Base-by-base conservation (phyloP, 805 yeast genomes). In the Candida ulmi region DNA sequence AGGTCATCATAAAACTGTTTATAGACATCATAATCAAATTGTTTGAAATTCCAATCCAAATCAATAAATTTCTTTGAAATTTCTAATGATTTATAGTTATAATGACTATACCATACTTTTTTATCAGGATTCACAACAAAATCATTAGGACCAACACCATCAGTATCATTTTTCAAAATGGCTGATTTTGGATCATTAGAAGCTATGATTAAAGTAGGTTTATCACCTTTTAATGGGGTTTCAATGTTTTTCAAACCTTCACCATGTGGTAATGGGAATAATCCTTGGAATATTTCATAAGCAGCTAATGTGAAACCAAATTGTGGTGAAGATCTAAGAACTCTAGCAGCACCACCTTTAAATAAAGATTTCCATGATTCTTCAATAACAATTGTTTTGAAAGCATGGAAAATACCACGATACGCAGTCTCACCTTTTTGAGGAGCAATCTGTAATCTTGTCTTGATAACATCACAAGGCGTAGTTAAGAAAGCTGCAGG, bases 291-390 rank as follows among this genome's bases (percentile, higher is more conserved):
- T 26, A 93, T 63, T 63, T 91, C 99, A 65, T 93, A 91, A 19
- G 96, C 90, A n/a, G 98, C 98, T 54, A 91, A 74, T 6, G 99
- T 91, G 66, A 90, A 90, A 40, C 98, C 99, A 62, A 91, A 91
- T 64, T 91, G 99, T 8, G 99, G 99, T 1, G 97, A 88, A 5
- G 97, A 90, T 65, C 98, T 77, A 55, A 88, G 70, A 30, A 91
- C 88, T 63, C 99, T 78, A 7, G 98, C 98, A 42, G 90, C 76
- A 29, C 97, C 95, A 54, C 99, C 99, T 70, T 91, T 91, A 74
- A 90, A 91, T 58, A 91, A 85, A 11, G 96, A 95, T 44, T 69
- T 63, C 42, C 81, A 64, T 13, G 95, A 95, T 66, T 91, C 99
- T 59, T 88, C 95, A 50, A 65, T 76, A 51, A 79, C 60, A 41